These are phyloP conservation scores for Trichoderma aggressivum DNA, from an alignment of 2,329 filamentous ascomycete species.

Conservation along the genomic window DNA sequence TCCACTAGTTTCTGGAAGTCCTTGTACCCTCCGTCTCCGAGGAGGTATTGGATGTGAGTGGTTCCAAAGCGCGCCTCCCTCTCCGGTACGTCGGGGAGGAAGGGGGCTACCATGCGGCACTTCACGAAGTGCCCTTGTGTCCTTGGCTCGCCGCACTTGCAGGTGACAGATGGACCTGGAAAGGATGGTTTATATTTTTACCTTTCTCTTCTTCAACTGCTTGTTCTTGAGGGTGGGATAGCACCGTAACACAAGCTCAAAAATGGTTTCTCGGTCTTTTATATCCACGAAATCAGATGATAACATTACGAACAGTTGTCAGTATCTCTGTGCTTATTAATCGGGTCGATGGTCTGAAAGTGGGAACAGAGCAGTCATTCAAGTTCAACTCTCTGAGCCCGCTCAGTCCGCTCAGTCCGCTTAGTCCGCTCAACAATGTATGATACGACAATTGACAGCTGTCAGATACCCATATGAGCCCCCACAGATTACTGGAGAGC, in stretches of 20 bases:
- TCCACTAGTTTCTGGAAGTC: too few relatives aligned
- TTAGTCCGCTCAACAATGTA: background rate
- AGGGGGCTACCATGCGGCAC: too few relatives aligned
- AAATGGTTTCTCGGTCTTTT: accelerated
- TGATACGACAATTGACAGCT: background rate
- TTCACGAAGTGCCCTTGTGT: too few relatives aligned
- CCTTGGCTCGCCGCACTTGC: too few relatives aligned
- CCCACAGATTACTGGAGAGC: background rate
- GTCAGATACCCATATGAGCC: background rate
- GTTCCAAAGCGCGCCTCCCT: too few relatives aligned
- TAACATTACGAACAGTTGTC: background rate
- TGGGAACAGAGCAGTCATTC: background rate
- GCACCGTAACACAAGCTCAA: background rate
- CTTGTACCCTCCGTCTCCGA: too few relatives aligned
- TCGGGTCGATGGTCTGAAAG: background rate
- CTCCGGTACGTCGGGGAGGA: too few relatives aligned
- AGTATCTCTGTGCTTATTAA: background rate
- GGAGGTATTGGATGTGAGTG: too few relatives aligned
- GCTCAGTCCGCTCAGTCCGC: too few relatives aligned
- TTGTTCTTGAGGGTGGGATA: background rate
- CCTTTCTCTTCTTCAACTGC: background rate
- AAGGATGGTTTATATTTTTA: background rate
- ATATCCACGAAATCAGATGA: background rate
- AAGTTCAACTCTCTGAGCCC: background rate
- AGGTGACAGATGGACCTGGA: too few relatives aligned